phyloP scores from a whole-genome alignment of 2,329 filamentous ascomycete species.

The Beauveria pseudobassiana region DNA sequence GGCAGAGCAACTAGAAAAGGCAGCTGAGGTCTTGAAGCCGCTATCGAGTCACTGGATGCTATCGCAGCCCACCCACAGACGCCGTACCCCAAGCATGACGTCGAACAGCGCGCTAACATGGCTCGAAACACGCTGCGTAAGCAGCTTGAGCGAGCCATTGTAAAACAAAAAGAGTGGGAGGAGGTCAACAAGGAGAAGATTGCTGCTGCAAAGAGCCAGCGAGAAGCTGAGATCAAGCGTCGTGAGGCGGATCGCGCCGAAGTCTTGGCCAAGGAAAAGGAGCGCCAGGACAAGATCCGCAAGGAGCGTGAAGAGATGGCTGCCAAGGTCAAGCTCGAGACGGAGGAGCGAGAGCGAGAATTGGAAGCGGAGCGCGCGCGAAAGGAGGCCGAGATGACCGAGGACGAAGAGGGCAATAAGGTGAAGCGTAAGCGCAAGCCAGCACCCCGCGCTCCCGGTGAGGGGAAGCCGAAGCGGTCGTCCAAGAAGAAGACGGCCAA shows the following conservation, averaged over 20 bases:
- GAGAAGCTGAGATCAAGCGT: conserved; percentile 70
- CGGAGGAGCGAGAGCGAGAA: conserved; percentile 68
- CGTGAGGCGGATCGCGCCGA: conserved; percentile 70
- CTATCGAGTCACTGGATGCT: conserved; percentile 65
- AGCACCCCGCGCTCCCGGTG: conserved; percentile 29
- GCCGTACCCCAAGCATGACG: conserved; percentile 82
- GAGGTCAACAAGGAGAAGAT: conserved; percentile 87
- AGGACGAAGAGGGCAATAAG: conserved; percentile 72
- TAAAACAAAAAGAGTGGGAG: conserved; percentile 84
- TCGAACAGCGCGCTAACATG: conserved; percentile 97
- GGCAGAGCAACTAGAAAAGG: conserved; percentile 71
- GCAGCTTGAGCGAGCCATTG: conserved; percentile 78
- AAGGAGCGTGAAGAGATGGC: conserved; percentile 78
- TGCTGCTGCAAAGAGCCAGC: conserved; percentile 67
- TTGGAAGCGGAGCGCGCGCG: conserved; percentile 34
- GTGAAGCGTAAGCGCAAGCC: conserved; percentile 68
- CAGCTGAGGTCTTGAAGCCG: conserved; percentile 71
- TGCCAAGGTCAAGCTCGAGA: conserved; percentile 65
- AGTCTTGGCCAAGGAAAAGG: conserved; percentile 60
- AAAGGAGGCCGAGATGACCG: conserved; percentile 68
- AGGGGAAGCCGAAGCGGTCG: conserved; percentile 35
- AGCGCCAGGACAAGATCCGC: conserved; percentile 72
- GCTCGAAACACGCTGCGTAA: conserved; percentile 89
- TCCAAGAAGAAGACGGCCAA: conserved; percentile 38
- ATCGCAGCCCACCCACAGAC: conserved; percentile 58